Evolutionary conservation across 148 eudicot genomes (phyloP).

Genomic region (Nyssa sinensis): DNA sequence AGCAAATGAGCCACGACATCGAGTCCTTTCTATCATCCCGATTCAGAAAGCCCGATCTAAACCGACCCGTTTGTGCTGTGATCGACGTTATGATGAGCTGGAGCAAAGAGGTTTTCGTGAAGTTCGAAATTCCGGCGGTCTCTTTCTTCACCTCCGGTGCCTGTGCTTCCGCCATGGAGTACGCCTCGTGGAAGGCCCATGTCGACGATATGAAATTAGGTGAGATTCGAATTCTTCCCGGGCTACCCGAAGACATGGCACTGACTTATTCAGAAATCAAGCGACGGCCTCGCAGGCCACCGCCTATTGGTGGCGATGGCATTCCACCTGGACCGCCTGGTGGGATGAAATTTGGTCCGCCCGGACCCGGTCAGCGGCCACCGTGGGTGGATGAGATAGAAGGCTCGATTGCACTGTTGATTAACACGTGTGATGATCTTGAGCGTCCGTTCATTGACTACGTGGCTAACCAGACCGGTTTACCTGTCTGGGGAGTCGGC

Average conservation of each 20-base stretch:
- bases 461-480: constrained; percentile 26
- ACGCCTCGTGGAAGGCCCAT: constrained; percentile 39
- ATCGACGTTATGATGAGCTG: constrained; percentile 69
- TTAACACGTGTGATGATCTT: constrained; percentile 61
- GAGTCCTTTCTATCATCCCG: constrained; percentile 30
- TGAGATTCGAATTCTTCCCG: constrained; percentile 38
- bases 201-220: constrained; percentile 43
- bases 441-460: constrained; percentile 51
- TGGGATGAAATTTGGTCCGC: constrained; percentile 21
- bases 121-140: constrained; percentile 34
- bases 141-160: constrained; percentile 66
- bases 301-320: constrained; percentile 7
- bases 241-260: constrained; percentile 56
- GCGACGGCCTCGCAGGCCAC: constrained; percentile 11
- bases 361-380: constrained; percentile 31
- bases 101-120: constrained; percentile 42
- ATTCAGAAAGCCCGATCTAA: constrained; percentile 9
- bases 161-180: constrained; percentile 51
- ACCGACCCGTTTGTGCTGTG: constrained; percentile 44
- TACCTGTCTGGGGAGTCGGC: constrained; percentile 70
- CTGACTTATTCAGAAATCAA: constrained; percentile 40
- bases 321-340: constrained; percentile 25
- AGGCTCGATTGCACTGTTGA: constrained; percentile 42
- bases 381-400: constrained; percentile 50
- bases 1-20: constrained; percentile 34